Evolutionary conservation across 148 eudicot species (phyloP).

Genomic region (Pharnaceum exiguum): DNA sequence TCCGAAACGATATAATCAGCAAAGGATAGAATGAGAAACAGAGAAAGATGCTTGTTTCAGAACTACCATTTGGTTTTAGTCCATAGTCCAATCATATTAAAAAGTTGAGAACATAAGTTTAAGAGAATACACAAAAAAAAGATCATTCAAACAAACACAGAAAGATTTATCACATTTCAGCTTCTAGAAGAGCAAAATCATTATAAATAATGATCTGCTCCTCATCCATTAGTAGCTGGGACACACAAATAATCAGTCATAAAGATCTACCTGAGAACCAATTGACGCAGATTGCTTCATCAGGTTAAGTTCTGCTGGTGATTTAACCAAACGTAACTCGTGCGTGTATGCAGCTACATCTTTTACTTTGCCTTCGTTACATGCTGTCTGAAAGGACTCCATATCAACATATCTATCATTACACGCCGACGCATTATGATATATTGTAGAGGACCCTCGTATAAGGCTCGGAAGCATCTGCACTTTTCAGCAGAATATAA

Average conservation of each 20-base stretch:
- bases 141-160: too few relatives aligned
- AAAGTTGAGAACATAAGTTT: too few relatives aligned
- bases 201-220: too few relatives aligned
- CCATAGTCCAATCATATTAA: too few relatives aligned
- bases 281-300: conserved; percentile 85
- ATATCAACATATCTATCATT: conserved; percentile 48
- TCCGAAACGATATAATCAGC: not conserved
- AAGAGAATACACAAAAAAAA: too few relatives aligned
- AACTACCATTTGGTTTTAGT: too few relatives aligned
- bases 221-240: not conserved
- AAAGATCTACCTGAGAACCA: conserved; percentile 62
- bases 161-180: too few relatives aligned
- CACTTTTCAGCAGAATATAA: conserved; percentile 17
- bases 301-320: conserved; percentile 67
- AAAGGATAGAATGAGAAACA: not conserved
- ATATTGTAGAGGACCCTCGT: conserved; percentile 51
- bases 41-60: too few relatives aligned
- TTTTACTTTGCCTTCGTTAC: conserved; percentile 43
- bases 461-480: conserved; percentile 78
- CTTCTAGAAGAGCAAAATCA: too few relatives aligned
- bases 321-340: conserved; percentile 80
- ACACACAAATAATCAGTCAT: not conserved
- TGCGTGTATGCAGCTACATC: conserved; percentile 67
- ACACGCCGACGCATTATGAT: conserved; percentile 62
- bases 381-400: conserved; percentile 53